Evolutionary conservation across 129 eudicot genomes (phyloP).

Genomic region (Arctium minus): DNA sequence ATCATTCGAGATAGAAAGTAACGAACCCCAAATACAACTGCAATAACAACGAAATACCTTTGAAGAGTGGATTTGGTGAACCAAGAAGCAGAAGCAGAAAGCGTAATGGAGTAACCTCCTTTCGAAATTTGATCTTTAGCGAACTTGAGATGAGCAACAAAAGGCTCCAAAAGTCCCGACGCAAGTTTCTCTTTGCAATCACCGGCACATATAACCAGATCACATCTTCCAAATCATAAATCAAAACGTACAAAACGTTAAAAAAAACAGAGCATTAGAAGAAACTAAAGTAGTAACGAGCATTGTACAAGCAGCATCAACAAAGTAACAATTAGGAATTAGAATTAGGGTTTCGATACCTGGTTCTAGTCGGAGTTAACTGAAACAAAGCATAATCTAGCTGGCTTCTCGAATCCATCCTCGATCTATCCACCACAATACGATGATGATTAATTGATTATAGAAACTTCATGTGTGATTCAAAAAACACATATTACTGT

Average conservation of each 20-base stretch:
- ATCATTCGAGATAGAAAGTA: neutral
- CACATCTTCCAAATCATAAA: conserved; percentile 50
- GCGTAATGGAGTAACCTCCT: conserved; percentile 87
- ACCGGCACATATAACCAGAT: conserved; percentile 79
- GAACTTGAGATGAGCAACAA: conserved; percentile 51
- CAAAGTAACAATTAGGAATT: neutral
- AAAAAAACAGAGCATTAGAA: neutral
- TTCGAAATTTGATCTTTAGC: conserved; percentile 68
- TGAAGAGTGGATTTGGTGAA: conserved; percentile 78
- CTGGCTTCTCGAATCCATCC: conserved; percentile 58
- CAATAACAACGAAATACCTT: conserved; percentile 35
- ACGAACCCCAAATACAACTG: neutral
- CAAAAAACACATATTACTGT: neutral
- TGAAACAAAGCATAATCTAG: conserved; percentile 82
- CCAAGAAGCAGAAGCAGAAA: conserved; percentile 56
- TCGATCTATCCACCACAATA: conserved; percentile 11
- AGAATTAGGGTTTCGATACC: conserved; percentile 36
- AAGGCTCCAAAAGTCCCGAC: conserved; percentile 79
- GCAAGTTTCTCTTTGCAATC: conserved; percentile 72
- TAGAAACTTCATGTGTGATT: conserved; percentile 2
- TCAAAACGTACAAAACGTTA: neutral
- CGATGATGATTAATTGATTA: neutral
- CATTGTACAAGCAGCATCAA: neutral
- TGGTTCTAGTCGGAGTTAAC: conserved; percentile 89
- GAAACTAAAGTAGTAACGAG: neutral